Evolutionary conservation across 352 stramenopile genomes (phyloP), one percentile per base, ranked within the genome.

Genomic region (Phytophthora pini): DNA sequence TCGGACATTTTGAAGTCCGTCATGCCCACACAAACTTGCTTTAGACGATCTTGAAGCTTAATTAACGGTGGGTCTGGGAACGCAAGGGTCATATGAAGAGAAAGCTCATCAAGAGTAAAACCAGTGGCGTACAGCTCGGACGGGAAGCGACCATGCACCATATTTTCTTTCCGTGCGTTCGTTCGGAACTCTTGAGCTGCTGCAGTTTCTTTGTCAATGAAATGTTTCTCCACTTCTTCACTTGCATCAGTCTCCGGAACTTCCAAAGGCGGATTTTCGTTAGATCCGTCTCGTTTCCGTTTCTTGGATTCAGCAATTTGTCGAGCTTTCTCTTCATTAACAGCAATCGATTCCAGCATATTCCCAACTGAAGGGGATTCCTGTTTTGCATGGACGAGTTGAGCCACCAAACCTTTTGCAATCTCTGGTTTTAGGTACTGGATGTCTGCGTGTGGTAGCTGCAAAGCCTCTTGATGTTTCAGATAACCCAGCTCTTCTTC

Each of bases 1-100:
- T 98, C 92, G 2, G 65, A 57, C 52, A 93, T 47, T 61, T 98
- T 98, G 24, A 98, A 87, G 11, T 85, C 69, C 0, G 92, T 97
- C 81, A 97, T 89, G 0, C 87, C 87, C 0, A 77, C 86, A 45
- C 84, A 95, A 24, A 92, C 60, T 15, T 61, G 64, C 43, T 89
- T 72, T 0, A 95, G 69, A 20, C 86, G 74, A 31, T 77, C 51
- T 47, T 80, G 68, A 1, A 97, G 74, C 22, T 56, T 55, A 0
- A 41, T 20, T 1, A 90, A 49, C 9, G 71, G 61, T 15, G 88
- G 83, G 17, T 96, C 77, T 1, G 90, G 79, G 24, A 82, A 78
- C 0, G 68, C 65, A 1, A 95, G 68, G 4, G 41, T 56, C 68
- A 87, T 82, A 43, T 89, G 56, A 11, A 79, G 61, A 6, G 71